phyloP scores from a whole-genome alignment of 75 land plant genomes.

The Sequoiadendron giganteum region DNA sequence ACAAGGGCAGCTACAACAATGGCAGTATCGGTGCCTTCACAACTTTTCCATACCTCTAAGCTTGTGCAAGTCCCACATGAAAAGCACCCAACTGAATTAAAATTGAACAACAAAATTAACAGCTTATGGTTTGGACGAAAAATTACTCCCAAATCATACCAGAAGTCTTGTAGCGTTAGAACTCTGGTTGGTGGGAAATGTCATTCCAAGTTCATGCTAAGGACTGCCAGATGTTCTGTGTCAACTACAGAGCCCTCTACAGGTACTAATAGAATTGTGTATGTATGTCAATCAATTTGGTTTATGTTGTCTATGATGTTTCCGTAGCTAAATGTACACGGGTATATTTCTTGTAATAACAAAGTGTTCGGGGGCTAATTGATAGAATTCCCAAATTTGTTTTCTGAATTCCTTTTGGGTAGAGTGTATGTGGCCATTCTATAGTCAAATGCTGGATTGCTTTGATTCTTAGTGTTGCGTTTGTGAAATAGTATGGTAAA shows the following conservation, averaged over 20 bases:
- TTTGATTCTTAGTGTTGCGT: background rate
- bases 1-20: background rate
- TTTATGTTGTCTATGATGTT: background rate
- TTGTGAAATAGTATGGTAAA: background rate
- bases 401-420: background rate
- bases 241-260: conserved; percentile 5
- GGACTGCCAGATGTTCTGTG: conserved; percentile 1
- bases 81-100: background rate
- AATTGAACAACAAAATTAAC: background rate
- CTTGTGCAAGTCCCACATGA: background rate
- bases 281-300: background rate
- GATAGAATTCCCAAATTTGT: background rate
- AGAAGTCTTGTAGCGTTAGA: background rate
- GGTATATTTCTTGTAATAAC: background rate
- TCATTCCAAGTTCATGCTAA: background rate
- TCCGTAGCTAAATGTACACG: background rate
- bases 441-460: background rate
- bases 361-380: background rate
- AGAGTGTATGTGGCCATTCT: background rate
- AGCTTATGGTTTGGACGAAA: conserved; percentile 4
- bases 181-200: background rate
- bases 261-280: background rate
- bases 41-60: background rate
- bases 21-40: background rate
- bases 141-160: background rate